Evolutionary conservation across 345 rosid genomes (phyloP), one percentile per base, ranked within the genome.

Genomic region (Anastatica hierochuntica): DNA sequence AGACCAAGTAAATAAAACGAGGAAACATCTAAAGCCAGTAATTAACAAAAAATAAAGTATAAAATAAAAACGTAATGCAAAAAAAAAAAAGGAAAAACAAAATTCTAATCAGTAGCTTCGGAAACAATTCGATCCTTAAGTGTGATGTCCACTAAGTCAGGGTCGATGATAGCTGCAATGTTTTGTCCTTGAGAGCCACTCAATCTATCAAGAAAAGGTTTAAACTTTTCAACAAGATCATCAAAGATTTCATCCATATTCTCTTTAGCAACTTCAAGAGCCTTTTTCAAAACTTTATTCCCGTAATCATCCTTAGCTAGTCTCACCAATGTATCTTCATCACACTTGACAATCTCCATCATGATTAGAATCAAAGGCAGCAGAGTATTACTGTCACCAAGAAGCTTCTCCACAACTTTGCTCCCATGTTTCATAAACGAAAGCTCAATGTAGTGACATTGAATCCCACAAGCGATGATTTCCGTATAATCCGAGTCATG

Each of bases 271-370:
- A 49, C 24, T 17, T 30, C 15, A 2, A 30, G 10, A 30, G 26
- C 16, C 39, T 30, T 30, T 49, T 31, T 31, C 53, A 49, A 49
- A 31, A 49, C 24, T 1, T 6, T 5, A 20, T 51, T 51, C 18
- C 56, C 31, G 19, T 34, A 35, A n/a, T 51, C 43, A 51, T 51
- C 30, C 8, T 20, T 34, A 18, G 42, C 43, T n/a, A 50, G 20
- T 50, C 30, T 50, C 31, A 50, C 21, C 43, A 35, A 35, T 2
- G 30, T 35, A n/a, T 50, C 43, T 34, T 50, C 56, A 20, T 50
- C 56, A 20, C 56, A 50, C 30, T 20, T 20, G 20, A 50, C 12
- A 35, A 50, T 50, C 43, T 50, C 42, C 18, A 19, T 36, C 30
- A 35, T n/a, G 12, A 19, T 8, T 3, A 20, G 21, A 4, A 20